Evolutionary conservation across 2,329 filamentous ascomycete species (phyloP).

Genomic region (Exophiala aquamarina): DNA sequence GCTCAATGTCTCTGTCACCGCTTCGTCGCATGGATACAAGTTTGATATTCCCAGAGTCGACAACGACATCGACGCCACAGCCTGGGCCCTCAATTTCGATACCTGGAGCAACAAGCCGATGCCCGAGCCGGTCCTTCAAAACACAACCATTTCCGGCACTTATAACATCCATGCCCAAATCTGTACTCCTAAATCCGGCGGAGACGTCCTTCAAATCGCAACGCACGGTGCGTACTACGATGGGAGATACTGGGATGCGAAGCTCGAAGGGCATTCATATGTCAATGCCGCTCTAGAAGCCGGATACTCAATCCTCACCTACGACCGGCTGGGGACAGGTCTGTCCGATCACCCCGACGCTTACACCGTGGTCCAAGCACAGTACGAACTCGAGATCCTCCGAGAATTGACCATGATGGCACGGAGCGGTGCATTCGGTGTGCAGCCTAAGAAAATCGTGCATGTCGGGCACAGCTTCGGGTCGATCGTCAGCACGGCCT

Average conservation of each 20-base stretch:
- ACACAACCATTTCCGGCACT: slow-evolving; percentile 24
- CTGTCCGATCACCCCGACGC: slow-evolving; percentile 38
- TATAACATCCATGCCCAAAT: slow-evolving; percentile 26
- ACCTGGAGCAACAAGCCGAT: slow-evolving; percentile 17
- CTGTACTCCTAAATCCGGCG: slow-evolving; percentile 15
- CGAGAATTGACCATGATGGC: slow-evolving; percentile 37
- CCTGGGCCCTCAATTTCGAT: slow-evolving; percentile 20
- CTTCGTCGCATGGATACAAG: slow-evolving; percentile 8
- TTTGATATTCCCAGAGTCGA: slow-evolving; percentile 20
- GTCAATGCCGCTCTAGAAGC: slow-evolving; percentile 36
- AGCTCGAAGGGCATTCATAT: slow-evolving; percentile 38
- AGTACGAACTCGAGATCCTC: slow-evolving; percentile 41
- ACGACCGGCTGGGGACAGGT: slow-evolving; percentile 39
- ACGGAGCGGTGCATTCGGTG: slow-evolving; percentile 33
- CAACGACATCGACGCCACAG: slow-evolving; percentile 18
- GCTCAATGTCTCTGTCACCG: slow-evolving; percentile 18
- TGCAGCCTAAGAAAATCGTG: slow-evolving; percentile 34
- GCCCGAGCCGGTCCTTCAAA: slow-evolving; percentile 13
- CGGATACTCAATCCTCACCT: slow-evolving; percentile 42
- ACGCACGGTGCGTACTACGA: slow-evolving; percentile 23
- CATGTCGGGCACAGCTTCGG: slow-evolving; percentile 40
- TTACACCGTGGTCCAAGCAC: slow-evolving; percentile 40
- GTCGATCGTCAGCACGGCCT: slow-evolving; percentile 33
- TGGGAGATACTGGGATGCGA: slow-evolving; percentile 33
- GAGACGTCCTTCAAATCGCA: slow-evolving; percentile 22